Percentiles rank a stretch among this genome's conserved stretches.
Conservation (phyloP, 2,329 filamentous ascomycete species). For the Aspergillus glaucus region DNA sequence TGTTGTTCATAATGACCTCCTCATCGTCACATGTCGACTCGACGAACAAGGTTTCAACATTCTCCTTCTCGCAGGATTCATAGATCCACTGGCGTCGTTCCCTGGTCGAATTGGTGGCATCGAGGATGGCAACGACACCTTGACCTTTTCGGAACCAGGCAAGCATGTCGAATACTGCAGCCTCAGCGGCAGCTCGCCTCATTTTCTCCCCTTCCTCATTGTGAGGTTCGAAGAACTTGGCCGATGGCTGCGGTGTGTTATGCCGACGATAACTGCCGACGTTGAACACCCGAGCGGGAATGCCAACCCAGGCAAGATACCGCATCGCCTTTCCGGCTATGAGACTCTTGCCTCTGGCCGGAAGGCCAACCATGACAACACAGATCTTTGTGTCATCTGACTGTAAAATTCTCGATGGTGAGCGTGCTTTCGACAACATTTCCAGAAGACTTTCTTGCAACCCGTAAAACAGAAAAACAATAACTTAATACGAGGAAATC, state of each 20-base stretch:
- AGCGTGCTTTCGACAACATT: conserved; percentile 41
- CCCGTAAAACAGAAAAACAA: not conserved
- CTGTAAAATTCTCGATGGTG: conserved; percentile 50
- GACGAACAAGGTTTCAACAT: conserved; percentile 87
- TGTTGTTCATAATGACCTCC: conserved; percentile 95
- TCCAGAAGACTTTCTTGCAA: conserved; percentile 3
- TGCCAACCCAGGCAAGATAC: conserved; percentile 94
- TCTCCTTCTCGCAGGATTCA: conserved; percentile 66
- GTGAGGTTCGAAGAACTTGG: conserved; percentile 89
- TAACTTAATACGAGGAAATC: not conserved
- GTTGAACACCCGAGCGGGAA: conserved; percentile 91
- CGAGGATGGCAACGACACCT: conserved; percentile 85
- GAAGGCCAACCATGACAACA: conserved; percentile 97
- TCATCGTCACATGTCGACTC: conserved; percentile 97
- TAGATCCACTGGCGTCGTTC: conserved; percentile 84
- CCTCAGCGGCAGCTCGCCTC: conserved; percentile 81
- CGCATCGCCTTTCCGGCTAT: conserved; percentile 95
- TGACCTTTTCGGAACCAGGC: conserved; percentile 74
- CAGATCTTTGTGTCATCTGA: conserved; percentile 95
- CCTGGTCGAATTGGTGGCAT: conserved; percentile 96
- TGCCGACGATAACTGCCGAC: conserved; percentile 91
- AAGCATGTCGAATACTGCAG: conserved; percentile 88
- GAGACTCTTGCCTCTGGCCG: conserved; percentile 91
- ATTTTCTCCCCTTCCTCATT: conserved; percentile 88
- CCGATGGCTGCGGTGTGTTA: conserved; percentile 80